Evolutionary conservation across 371 early-diverging fungal genomes (phyloP), one percentile per base, ranked within the genome.

Genomic region (Mucor plumbeus): DNA sequence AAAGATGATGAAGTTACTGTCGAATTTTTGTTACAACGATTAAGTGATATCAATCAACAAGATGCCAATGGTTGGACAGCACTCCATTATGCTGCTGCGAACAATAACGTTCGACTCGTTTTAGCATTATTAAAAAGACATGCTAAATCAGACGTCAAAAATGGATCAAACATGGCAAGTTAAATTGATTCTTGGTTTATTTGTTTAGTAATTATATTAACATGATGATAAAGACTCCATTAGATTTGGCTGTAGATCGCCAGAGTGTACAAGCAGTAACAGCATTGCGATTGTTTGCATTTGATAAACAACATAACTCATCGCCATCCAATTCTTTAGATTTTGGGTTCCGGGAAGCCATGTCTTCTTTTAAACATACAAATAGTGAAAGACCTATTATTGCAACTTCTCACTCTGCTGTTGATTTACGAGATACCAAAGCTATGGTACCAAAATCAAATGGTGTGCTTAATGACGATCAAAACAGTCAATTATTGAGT

Each of bases 1-100:
- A 74, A 79, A 8, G 77, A 80, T 8, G 85, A 92, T 67, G 85
- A 87, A 35, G 67, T 85, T 13, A 75, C 81, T 4, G 82, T 87
- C 1, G 93, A 92, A 70, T 92, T 94, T 58, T 73, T 93, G 19
- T 71, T 91, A 57, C 86, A 86, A 54, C 91, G 92, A 87, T 82
- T 77, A 35, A 80, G 87, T 41, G 87, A 92, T 65, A 78, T 91
- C 11, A 84, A 93, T 64, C 79, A 77, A 7, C 59, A 74, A 41
- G 92, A 93, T 70, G 78, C 62, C 1, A 70, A 78, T 5, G 93
- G 93, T n/a, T 85, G 90, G 82, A 86, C 93, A 17, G 84, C 90
- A 15, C 70, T 97, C 54, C 96, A 95, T 70, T 86, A 86, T 71
- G 96, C 95, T 0, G 89, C 88, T 53, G 84, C 87, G 13, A 81